Percentiles rank a stretch among this genome's conserved stretches.
phyloP scores from a whole-genome alignment of 2,329 filamentous ascomycete species.

The Lithohypha guttulata region DNA sequence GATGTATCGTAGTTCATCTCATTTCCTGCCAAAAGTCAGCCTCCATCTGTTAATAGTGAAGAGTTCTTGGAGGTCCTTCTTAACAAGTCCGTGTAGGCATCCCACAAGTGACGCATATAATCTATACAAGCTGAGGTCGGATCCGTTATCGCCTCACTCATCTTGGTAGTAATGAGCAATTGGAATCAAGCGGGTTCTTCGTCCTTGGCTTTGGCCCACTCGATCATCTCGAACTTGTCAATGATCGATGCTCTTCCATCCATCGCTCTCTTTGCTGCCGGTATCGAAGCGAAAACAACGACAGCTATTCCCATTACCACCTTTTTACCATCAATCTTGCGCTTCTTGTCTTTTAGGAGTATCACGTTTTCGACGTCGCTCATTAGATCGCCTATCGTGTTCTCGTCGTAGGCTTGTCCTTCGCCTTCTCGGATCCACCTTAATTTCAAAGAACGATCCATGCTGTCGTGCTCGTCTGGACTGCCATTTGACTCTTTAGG shows the following conservation, averaged over 20 bases:
- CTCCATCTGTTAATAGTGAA: no score
- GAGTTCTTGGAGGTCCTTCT: no score
- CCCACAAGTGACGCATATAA: no score
- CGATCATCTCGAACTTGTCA: conserved; percentile 42
- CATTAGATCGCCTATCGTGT: conserved; percentile 39
- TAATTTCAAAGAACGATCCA: conserved; percentile 49
- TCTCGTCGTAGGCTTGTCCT: conserved; percentile 37
- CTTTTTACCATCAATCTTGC: conserved; percentile 40
- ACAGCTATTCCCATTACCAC: conserved; percentile 43
- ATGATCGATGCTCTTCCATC: conserved; percentile 29
- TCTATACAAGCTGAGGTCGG: no score
- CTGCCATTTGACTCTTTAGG: conserved; percentile 26
- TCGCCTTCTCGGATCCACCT: conserved; percentile 43
- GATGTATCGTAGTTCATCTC: no score
- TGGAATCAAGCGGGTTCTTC: neutral
- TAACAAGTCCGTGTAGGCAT: no score
- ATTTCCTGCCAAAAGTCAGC: no score
- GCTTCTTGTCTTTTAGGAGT: conserved; percentile 44
- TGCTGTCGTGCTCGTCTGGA: conserved; percentile 20
- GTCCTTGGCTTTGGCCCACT: conserved; percentile 44
- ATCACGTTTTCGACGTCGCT: conserved; percentile 47
- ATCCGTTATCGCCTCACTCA: no score
- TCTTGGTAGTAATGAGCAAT: no score
- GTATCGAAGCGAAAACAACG: conserved; percentile 47
- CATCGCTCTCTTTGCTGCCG: conserved; percentile 20